phyloP scores from a whole-genome alignment of 352 stramenopile species.

The Pythium periplocum region DNA sequence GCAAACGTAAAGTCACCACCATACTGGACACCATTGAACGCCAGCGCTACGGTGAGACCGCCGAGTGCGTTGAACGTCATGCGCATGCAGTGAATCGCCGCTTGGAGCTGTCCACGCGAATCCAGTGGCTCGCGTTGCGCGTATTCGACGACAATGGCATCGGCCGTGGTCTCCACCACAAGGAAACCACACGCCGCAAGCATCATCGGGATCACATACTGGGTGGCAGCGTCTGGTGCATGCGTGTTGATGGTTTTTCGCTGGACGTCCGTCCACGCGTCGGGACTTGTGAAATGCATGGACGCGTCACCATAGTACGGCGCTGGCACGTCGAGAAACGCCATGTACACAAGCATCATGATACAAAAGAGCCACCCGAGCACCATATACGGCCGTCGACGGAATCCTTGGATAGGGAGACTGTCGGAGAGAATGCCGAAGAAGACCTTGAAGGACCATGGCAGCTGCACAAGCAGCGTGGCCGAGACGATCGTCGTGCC shows the following conservation, averaged over 20 bases:
- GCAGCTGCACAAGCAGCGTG: conserved; percentile 36
- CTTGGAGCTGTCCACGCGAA: conserved; percentile 46
- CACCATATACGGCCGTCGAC: conserved; percentile 42
- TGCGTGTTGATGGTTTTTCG: conserved; percentile 25
- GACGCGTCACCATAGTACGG: conserved; percentile 35
- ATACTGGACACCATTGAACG: conserved; percentile 22
- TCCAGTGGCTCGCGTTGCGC: conserved; percentile 43
- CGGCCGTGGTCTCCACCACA: conserved; percentile 44
- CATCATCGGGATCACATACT: conserved; percentile 71
- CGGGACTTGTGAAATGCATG: conserved; percentile 26
- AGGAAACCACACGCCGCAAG: conserved; percentile 63
- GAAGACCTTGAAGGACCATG: conserved; percentile 46
- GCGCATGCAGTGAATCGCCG: conserved; percentile 49
- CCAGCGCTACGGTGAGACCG: conserved; percentile 32
- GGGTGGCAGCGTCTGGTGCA: conserved; percentile 27
- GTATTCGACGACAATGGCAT: conserved; percentile 61
- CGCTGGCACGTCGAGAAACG: conserved; percentile 16
- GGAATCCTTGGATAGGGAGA: conserved; percentile 35
- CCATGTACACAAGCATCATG: conserved; percentile 26
- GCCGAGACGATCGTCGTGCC: conserved; percentile 36
- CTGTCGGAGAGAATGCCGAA: conserved; percentile 43
- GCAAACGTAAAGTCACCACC: conserved; percentile 21
- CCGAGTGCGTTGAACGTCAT: conserved; percentile 42
- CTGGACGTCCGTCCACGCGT: conserved; percentile 25
- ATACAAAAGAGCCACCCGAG: conserved; percentile 36